These are phyloP conservation scores for Aquilaria yunnanensis DNA, from an alignment of 345 rosid species.

Conservation along the genomic window DNA sequence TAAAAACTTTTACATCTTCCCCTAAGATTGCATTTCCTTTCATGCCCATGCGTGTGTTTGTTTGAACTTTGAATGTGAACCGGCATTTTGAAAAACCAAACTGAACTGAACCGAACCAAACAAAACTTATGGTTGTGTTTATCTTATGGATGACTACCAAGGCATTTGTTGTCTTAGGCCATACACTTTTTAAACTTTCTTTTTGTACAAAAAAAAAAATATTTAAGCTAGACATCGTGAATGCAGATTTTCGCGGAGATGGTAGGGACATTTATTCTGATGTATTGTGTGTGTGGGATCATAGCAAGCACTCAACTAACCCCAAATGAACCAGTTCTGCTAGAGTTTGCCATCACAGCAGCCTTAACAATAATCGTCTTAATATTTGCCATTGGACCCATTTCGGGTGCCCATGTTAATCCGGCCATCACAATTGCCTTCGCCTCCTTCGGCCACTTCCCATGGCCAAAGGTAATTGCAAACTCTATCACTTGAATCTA, in stretches of 20 bases:
- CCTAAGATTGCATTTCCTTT: not conserved
- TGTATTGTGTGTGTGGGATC: conserved; percentile 72
- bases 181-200: too few species aligned
- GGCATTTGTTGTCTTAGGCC: too few species aligned
- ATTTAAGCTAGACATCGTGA: not conserved
- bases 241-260: conserved; percentile 70
- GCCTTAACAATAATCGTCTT: conserved; percentile 61
- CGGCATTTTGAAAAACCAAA: not conserved
- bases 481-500: not conserved
- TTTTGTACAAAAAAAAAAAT: not conserved
- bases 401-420: conserved; percentile 85
- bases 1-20: not conserved
- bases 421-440: conserved; percentile 81
- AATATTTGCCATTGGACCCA: conserved; percentile 60
- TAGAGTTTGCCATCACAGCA: conserved; percentile 69
- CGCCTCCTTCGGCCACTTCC: conserved; percentile 65
- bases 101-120: not conserved
- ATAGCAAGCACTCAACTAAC: conserved; percentile 47
- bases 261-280: conserved; percentile 67
- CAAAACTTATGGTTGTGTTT: not conserved
- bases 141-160: not conserved
- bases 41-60: too few species aligned
- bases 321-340: conserved; percentile 53
- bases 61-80: too few species aligned
- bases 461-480: conserved; percentile 56